Percentiles rank a stretch among this genome's conserved stretches.
These are phyloP conservation scores for Cryptosporidium meleagridis DNA, from an alignment of 169 alveolate genomes.

Conservation along the genomic window DNA sequence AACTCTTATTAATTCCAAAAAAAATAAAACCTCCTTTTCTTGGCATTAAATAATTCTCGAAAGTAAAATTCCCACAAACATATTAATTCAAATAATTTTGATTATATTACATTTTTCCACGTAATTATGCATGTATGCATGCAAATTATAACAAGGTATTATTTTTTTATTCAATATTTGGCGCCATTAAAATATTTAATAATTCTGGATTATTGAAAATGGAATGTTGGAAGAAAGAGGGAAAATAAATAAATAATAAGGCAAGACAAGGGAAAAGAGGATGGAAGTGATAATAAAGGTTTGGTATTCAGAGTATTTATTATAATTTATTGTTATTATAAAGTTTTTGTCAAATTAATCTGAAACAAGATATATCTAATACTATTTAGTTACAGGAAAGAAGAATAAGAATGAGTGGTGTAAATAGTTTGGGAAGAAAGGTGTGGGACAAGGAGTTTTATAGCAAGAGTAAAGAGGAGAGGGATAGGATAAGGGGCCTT, in stretches of 20 bases:
- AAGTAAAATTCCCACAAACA: background rate
- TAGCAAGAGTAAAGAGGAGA: conserved; percentile 24
- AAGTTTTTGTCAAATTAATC: background rate
- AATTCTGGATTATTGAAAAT: background rate
- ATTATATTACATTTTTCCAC: background rate
- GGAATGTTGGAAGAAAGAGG: background rate
- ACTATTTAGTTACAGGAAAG: background rate
- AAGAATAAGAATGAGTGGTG: background rate
- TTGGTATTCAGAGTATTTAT: too few species aligned
- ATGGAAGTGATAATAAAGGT: background rate
- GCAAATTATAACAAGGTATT: background rate
- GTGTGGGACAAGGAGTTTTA: conserved; percentile 71
- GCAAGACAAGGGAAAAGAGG: background rate
- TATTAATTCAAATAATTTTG: too few species aligned
- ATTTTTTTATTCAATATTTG: background rate
- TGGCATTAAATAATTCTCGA: background rate
- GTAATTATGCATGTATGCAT: background rate
- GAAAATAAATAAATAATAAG: background rate
- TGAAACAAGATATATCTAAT: background rate
- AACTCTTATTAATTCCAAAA: background rate
- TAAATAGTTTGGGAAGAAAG: conserved; percentile 38
- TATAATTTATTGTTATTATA: too few species aligned
- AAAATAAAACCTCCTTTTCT: background rate
- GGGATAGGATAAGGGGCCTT: conserved; percentile 3
- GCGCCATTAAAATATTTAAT: background rate